These are phyloP conservation scores for Candida mesenterica DNA, from an alignment of 1,139 yeast species.

Conservation along the genomic window DNA sequence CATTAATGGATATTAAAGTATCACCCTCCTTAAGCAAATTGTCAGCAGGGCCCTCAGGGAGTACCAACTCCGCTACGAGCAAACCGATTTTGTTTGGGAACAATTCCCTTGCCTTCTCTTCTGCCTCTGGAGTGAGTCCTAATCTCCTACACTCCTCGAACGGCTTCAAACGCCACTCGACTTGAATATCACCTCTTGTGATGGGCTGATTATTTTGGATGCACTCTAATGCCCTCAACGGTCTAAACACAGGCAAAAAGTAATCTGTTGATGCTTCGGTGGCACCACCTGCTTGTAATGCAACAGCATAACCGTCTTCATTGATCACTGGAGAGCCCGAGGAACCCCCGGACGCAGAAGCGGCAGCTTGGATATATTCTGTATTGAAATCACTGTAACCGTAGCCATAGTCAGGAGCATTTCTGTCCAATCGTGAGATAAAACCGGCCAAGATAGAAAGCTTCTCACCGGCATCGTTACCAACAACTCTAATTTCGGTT, in stretches of 20 bases:
- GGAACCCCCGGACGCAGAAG: slow-evolving; percentile 93
- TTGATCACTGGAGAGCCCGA: slow-evolving; percentile 95
- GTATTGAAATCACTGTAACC: slow-evolving; percentile 96
- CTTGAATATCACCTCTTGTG: slow-evolving; percentile 79
- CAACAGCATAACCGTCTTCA: slow-evolving; percentile 83
- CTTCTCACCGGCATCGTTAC: slow-evolving; percentile 96
- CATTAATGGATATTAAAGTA: slow-evolving; percentile 72
- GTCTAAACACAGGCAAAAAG: slow-evolving; percentile 83
- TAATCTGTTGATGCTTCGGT: slow-evolving; percentile 91
- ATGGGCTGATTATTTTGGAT: slow-evolving; percentile 59
- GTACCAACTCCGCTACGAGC: slow-evolving; percentile 76
- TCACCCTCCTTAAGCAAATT: slow-evolving; percentile 80
- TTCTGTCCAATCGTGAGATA: slow-evolving; percentile 86
- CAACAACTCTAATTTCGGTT: slow-evolving; percentile 88
- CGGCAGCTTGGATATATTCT: slow-evolving; percentile 95
- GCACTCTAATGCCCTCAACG: slow-evolving; percentile 75
- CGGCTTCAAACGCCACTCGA: slow-evolving; percentile 84
- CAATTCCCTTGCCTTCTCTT: slow-evolving; percentile 59
- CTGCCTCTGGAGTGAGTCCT: slow-evolving; percentile 77
- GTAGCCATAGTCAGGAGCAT: slow-evolving; percentile 92
- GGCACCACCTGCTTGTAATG: slow-evolving; percentile 92
- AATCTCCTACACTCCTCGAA: slow-evolving; percentile 87
- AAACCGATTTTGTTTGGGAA: slow-evolving; percentile 81
- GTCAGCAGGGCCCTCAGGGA: slow-evolving; percentile 89
- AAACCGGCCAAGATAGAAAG: slow-evolving; percentile 85